Evolutionary conservation across 352 stramenopile species (phyloP).

Genomic region (Aphanomyces cochlioides): DNA sequence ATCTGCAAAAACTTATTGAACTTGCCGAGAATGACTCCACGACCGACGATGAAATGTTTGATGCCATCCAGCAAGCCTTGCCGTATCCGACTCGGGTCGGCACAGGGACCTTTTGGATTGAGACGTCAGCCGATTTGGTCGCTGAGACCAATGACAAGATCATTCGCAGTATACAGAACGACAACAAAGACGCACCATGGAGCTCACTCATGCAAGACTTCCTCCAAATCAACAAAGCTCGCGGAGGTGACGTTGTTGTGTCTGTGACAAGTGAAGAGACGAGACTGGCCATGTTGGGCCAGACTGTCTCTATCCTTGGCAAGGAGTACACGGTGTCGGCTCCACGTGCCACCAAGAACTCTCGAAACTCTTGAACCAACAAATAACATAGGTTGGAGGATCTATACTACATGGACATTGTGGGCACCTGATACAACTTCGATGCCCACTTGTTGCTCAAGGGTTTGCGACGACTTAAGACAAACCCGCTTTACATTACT

Average conservation of each 20-base stretch:
- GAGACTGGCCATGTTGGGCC: not conserved
- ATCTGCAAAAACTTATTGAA: no score
- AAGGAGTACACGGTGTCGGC: not conserved
- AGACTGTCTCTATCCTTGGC: not conserved
- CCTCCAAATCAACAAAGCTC: constrained; percentile 8
- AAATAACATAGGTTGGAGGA: not conserved
- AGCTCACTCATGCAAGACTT: not conserved
- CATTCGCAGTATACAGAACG: not conserved
- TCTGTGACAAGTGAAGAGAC: not conserved
- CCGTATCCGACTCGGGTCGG: no score
- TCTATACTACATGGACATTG: constrained; percentile 18
- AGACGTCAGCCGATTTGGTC: no score
- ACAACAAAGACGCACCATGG: constrained; percentile 12
- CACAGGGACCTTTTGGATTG: no score
- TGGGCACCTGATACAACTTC: constrained; percentile 6
- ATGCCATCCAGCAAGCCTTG: no score
- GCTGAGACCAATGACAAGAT: constrained; percentile 6
- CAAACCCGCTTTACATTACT: not conserved
- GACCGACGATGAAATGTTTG: no score
- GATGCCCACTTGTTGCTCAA: not conserved
- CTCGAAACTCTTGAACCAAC: not conserved
- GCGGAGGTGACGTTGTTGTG: not conserved
- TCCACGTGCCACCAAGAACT: not conserved
- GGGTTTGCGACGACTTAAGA: not conserved
- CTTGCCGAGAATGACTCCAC: no score